Conservation (phyloP, 768 basidiomycete species). For the Suillus weaverae region DNA sequence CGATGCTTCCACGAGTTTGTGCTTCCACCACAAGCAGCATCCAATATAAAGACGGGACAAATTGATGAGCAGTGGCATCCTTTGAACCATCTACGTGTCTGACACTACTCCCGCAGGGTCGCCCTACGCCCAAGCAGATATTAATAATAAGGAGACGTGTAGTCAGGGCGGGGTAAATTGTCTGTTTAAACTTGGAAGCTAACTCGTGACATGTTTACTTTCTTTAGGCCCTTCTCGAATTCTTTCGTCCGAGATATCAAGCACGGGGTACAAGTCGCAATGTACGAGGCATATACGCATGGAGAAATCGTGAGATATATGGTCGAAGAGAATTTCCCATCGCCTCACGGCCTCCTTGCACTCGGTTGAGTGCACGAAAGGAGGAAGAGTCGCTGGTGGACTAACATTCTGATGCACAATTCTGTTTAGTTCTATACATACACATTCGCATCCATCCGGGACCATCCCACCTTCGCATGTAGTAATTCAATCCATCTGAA, state of each 20-base stretch:
- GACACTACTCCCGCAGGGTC: background rate
- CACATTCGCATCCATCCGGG: background rate
- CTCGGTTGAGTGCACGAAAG: background rate
- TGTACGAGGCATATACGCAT: background rate
- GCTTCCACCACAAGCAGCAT: background rate
- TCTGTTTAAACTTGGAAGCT: background rate
- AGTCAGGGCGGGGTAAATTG: background rate
- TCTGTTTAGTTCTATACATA: background rate
- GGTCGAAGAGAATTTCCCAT: background rate
- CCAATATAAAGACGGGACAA: background rate
- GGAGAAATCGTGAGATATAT: slow-evolving; percentile 1
- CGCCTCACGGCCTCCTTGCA: background rate
- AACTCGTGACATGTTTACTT: background rate
- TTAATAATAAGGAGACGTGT: background rate
- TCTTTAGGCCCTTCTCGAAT: background rate
- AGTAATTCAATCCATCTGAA: background rate
- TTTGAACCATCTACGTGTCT: background rate
- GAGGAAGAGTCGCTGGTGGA: background rate
- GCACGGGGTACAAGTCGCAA: too few species aligned
- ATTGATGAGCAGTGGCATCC: background rate
- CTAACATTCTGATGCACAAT: background rate
- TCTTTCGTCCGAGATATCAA: background rate
- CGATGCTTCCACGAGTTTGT: slow-evolving; percentile 3
- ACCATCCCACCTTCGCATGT: background rate
- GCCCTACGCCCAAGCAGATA: slow-evolving; percentile 2